These are phyloP conservation scores for Arabidopsis suecica DNA, from an alignment of 345 rosid genomes.

Conservation along the genomic window DNA sequence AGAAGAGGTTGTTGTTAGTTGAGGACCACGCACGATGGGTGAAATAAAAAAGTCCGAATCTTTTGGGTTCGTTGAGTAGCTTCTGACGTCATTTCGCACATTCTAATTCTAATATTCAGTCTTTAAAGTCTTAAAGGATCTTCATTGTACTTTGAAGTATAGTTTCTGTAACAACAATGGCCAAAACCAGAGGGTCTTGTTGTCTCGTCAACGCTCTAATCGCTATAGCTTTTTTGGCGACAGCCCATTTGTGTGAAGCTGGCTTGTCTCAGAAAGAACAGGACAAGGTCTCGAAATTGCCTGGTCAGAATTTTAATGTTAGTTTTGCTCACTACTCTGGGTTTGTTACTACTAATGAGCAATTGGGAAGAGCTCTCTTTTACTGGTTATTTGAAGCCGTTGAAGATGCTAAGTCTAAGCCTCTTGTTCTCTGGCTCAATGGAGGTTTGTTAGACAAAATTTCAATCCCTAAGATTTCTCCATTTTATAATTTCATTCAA, in stretches of 20 bases:
- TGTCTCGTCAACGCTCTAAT: slow-evolving; percentile 36
- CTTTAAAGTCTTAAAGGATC: slow-evolving; percentile 24
- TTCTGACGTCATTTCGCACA: slow-evolving; percentile 39
- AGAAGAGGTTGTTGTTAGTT: slow-evolving; percentile 3
- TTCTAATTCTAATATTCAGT: slow-evolving; percentile 1
- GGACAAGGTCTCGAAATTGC: slow-evolving; percentile 66
- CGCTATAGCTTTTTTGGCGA: slow-evolving; percentile 32
- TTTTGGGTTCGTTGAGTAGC: slow-evolving; percentile 26
- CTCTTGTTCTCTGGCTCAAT: slow-evolving; percentile 90
- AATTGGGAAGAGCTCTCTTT: slow-evolving; percentile 74
- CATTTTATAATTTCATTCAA: background rate
- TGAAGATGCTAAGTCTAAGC: slow-evolving; percentile 80
- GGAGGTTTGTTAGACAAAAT: slow-evolving; percentile 55
- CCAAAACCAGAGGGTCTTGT: slow-evolving; percentile 31
- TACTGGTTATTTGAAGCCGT: slow-evolving; percentile 86
- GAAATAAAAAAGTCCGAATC: slow-evolving; percentile 9
- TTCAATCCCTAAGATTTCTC: background rate
- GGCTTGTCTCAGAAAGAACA: slow-evolving; percentile 54
- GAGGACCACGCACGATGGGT: slow-evolving; percentile 40
- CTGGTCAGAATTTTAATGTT: slow-evolving; percentile 72
- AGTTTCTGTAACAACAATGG: slow-evolving; percentile 37
- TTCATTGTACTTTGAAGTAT: slow-evolving; percentile 2
- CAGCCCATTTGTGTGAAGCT: slow-evolving; percentile 42
- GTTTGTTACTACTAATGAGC: slow-evolving; percentile 67
- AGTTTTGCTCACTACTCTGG: slow-evolving; percentile 81